A percentile compares a stretch with the other conserved stretches of the same genome.
These are phyloP conservation scores for Hyphodiscus hymeniophilus DNA, from an alignment of 495 filamentous ascomycete species.

Conservation along the genomic window DNA sequence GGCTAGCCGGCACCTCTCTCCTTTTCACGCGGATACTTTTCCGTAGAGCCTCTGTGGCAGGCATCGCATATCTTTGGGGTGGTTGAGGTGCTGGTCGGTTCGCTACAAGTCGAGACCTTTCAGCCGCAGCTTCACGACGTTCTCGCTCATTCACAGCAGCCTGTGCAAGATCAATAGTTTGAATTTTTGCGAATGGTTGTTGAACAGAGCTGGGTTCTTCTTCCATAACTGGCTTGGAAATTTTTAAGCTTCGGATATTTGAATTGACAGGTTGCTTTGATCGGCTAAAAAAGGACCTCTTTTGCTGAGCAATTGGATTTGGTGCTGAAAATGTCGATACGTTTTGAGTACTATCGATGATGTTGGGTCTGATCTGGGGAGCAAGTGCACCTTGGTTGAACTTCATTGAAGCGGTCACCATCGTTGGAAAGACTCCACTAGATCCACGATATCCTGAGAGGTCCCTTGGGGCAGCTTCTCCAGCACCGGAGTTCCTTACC, in stretches of 20 bases:
- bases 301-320: constrained; percentile 20
- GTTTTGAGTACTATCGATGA: constrained; percentile 1
- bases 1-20: constrained; percentile 28
- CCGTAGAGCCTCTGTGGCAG: constrained; percentile 21
- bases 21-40: constrained; percentile 32
- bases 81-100: constrained; percentile 32
- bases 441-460: constrained; percentile 17
- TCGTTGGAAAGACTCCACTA: constrained; percentile 16
- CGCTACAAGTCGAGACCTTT: constrained; percentile 25
- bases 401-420: constrained; percentile 1
- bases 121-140: constrained; percentile 30
- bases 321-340: neutral
- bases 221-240: constrained; percentile 39
- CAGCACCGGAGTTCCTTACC: neutral
- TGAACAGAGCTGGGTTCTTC: constrained; percentile 25
- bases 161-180: constrained; percentile 36
- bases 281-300: constrained; percentile 25
- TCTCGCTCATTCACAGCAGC: constrained; percentile 40
- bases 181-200: constrained; percentile 36
- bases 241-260: constrained; percentile 30
- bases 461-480: constrained; percentile 1
- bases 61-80: constrained; percentile 26
- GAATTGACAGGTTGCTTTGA: constrained; percentile 24
- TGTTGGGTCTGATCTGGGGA: constrained; percentile 6
- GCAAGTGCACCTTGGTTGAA: constrained; percentile 7